Conservation (phyloP, 805 yeast genomes). For the Saccharomycopsis malanga region DNA sequence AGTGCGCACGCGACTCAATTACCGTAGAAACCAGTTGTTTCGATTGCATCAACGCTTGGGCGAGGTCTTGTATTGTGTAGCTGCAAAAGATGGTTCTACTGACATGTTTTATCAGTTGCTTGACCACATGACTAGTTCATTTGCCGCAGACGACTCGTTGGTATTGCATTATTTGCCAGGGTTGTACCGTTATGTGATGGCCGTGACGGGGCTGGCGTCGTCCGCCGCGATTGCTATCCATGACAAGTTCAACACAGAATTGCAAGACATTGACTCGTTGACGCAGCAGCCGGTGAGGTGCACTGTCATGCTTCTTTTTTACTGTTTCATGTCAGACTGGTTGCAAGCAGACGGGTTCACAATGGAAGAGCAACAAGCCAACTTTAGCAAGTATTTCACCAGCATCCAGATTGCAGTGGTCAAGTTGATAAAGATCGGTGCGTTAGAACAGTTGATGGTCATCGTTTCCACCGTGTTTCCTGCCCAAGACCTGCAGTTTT, state of each 20-base stretch:
- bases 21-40: conserved; percentile 55
- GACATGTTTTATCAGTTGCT: conserved; percentile 36
- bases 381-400: conserved; percentile 17
- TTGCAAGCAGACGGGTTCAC: conserved; percentile 17
- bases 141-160: conserved; percentile 57
- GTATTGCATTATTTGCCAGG: conserved; percentile 60
- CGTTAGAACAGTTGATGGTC: conserved; percentile 59
- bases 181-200: conserved; percentile 29
- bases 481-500: conserved; percentile 37
- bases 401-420: conserved; percentile 11
- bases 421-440: conserved; percentile 36
- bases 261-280: not conserved
- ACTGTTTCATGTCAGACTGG: conserved; percentile 19
- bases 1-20: conserved; percentile 43
- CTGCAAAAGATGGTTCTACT: conserved; percentile 30
- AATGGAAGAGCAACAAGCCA: conserved; percentile 13
- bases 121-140: conserved; percentile 35
- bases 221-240: not conserved
- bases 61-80: conserved; percentile 51
- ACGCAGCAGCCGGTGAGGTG: conserved; percentile 13
- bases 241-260: conserved; percentile 10
- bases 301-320: conserved; percentile 10
- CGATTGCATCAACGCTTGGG: conserved; percentile 67
- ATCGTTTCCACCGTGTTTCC: conserved; percentile 51
- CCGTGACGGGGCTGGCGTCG: no score